phyloP scores from a whole-genome alignment of 23 red algal species.

The Chondrus crispus region DNA sequence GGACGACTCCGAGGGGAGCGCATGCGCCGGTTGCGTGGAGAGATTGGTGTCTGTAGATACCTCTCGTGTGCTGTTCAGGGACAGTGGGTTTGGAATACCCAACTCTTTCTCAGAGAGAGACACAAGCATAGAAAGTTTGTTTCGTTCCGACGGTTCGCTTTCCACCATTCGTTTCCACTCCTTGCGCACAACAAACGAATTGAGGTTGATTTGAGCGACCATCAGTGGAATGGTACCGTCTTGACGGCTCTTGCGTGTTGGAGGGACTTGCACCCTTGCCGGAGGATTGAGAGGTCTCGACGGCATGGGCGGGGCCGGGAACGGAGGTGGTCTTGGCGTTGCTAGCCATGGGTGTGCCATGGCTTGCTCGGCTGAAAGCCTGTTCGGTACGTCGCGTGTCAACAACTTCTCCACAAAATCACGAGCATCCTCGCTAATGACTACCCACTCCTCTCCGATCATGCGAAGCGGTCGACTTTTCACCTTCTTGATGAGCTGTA shows the following conservation, averaged over 20 bases:
- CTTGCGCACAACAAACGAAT: conserved; percentile 34
- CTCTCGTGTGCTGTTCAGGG: not conserved
- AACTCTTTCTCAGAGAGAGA: conserved; percentile 66
- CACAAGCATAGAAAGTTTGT: conserved; percentile 65
- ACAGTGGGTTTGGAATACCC: not conserved
- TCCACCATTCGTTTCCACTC: conserved; percentile 53
- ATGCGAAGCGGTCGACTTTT: conserved; percentile 9
- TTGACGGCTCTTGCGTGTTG: not conserved
- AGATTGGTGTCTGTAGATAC: not conserved
- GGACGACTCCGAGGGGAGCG: not conserved
- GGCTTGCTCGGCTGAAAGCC: conserved; percentile 51
- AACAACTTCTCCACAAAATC: conserved; percentile 57
- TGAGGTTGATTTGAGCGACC: conserved; percentile 38
- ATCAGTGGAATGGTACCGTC: conserved; percentile 39
- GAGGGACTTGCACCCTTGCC: not conserved
- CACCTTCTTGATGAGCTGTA: conserved; percentile 65
- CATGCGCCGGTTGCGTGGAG: not conserved
- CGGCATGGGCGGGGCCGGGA: conserved; percentile 45
- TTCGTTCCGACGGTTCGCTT: not conserved
- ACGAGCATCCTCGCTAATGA: conserved; percentile 24
- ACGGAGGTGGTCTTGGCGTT: conserved; percentile 46
- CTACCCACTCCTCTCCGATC: conserved; percentile 23
- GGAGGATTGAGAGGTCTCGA: not conserved
- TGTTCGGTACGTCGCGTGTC: conserved; percentile 15
- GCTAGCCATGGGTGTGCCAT: conserved; percentile 59